Evolutionary conservation across 2,329 filamentous ascomycete genomes (phyloP).

Genomic region (Purpureocillium lavendulum): DNA sequence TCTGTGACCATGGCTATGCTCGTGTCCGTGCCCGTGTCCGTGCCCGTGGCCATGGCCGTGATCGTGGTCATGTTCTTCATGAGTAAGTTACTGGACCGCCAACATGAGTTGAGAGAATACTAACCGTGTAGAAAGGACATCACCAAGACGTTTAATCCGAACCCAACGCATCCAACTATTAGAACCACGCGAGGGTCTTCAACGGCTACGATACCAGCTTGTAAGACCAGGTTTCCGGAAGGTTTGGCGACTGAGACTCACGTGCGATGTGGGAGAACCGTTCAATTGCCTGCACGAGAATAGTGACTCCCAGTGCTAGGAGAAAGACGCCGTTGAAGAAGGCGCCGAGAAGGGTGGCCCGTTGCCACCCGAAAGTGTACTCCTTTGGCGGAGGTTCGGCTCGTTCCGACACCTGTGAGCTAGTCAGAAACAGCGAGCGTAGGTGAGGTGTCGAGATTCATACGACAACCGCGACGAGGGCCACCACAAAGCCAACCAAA

Average conservation of each 20-base stretch:
- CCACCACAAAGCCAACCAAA: conserved; percentile 59
- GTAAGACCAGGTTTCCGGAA: conserved; percentile 6
- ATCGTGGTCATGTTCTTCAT: conserved; percentile 27
- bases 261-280: conserved; percentile 52
- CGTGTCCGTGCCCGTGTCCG: conserved; percentile 4
- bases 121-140: conserved; percentile 57
- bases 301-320: conserved; percentile 62
- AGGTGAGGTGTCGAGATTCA: no score
- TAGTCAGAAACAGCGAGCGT: not conserved
- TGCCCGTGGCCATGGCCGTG: conserved; percentile 13
- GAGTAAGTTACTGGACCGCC: not conserved
- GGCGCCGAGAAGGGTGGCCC: conserved; percentile 63
- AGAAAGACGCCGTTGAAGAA: conserved; percentile 78
- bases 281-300: conserved; percentile 65
- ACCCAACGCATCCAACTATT: conserved; percentile 59
- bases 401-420: conserved; percentile 46
- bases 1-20: conserved; percentile 4
- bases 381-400: conserved; percentile 40
- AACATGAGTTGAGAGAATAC: not conserved
- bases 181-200: conserved; percentile 58
- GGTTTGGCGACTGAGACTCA: conserved; percentile 18
- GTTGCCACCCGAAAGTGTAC: conserved; percentile 64
- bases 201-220: conserved; percentile 35
- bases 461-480: conserved; percentile 55
- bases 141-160: conserved; percentile 60